Conservation (phyloP, 2,329 filamentous ascomycete species). For the Alternaria consortialis region DNA sequence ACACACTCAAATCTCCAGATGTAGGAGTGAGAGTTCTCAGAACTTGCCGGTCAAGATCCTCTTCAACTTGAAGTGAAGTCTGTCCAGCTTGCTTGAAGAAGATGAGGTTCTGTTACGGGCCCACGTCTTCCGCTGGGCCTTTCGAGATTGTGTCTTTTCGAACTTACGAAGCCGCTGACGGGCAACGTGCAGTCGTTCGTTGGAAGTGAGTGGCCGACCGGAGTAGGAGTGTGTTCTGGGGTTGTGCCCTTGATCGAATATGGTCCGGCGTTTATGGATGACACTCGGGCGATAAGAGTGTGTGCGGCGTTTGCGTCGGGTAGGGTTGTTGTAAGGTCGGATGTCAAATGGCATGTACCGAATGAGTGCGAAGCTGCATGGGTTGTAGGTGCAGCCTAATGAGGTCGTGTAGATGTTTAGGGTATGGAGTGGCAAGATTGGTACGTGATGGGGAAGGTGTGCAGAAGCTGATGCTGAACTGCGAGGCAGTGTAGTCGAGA, state of each 20-base stretch:
- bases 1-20: neutral
- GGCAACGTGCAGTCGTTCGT: constrained; percentile 16
- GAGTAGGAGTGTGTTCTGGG: neutral
- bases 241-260: neutral
- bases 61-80: constrained; percentile 4
- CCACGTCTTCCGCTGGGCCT: constrained; percentile 1
- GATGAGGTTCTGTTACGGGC: neutral
- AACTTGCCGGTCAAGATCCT: constrained; percentile 1
- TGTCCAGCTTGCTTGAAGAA: constrained; percentile 4
- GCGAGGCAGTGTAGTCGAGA: neutral
- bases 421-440: neutral
- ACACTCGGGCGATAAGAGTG: neutral
- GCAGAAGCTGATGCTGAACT: neutral
- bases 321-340: neutral
- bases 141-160: constrained; percentile 7
- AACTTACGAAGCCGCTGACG: constrained; percentile 16
- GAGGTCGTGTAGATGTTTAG: neutral
- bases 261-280: neutral
- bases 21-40: neutral
- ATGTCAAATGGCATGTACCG: constrained; percentile 8
- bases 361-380: neutral
- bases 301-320: neutral
- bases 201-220: constrained; percentile 3
- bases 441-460: neutral
- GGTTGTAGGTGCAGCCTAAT: neutral